Evolutionary conservation across 768 basidiomycete species (phyloP), one percentile per base, ranked within the genome.

Genomic region (Amanita fuliginea): DNA sequence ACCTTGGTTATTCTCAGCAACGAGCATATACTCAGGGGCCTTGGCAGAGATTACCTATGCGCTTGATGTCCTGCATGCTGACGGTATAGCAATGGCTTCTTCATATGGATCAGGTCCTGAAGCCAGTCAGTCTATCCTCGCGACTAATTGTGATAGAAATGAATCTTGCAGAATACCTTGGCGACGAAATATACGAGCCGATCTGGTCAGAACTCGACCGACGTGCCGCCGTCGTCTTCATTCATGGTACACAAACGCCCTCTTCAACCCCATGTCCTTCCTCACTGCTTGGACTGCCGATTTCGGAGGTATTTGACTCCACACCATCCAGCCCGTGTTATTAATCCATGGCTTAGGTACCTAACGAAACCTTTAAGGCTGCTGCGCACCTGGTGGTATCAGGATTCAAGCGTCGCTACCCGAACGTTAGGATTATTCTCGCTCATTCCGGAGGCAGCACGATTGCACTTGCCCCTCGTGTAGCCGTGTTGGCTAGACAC

Each of bases 341-440:
- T 32, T 34, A 8, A 33, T 39, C 22, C 13, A 36, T 10, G 35
- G 19, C 35, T 49, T 49, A 87, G 85, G 83, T 85, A 0, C 86
- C 85, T 6, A 81, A 86, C 59, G 86, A 88, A 63, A 89, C 86
- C 0, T 86, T 78, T 70, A 87, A 86, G 65, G 86, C 83, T 1
- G 84, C 84, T 30, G 78, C 84, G 3, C 82, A 86, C 58, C 73
- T 89, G 42, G 83, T 88, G 41, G 78, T 87, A 19, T 75, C 81
- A 0, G 81, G 83, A 41, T 64, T 69, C 57, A 85, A 82, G 61
- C 78, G 83, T 37, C 75, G 70, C 52, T 85, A 76, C 56, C 62
- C 71, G 18, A 64, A 76, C 48, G 68, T 78, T 54, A 80, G 75
- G 49, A 77, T 86, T 53, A 74, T 89, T 32, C 75, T 89, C 7